Evolutionary conservation across 148 eudicot species (phyloP).

Genomic region (Cornus florida): DNA sequence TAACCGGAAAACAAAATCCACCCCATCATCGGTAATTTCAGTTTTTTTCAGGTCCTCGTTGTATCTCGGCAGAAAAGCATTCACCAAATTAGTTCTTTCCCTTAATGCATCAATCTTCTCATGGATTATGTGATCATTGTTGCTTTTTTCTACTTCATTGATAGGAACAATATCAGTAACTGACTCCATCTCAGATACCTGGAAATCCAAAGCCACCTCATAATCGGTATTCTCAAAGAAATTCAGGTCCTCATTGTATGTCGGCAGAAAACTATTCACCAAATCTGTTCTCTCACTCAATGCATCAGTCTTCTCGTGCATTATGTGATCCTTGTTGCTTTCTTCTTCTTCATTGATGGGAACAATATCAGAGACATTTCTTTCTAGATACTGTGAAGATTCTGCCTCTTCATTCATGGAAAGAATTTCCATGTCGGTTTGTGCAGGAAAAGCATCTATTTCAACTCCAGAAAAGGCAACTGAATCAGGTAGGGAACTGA

Average conservation of each 20-base stretch:
- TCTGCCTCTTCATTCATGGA: conserved; percentile 14
- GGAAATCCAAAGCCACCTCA: too few species aligned
- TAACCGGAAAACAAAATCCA: not conserved
- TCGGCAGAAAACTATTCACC: conserved; percentile 7
- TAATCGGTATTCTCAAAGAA: too few species aligned
- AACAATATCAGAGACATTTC: conserved; percentile 26
- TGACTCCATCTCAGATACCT: too few species aligned
- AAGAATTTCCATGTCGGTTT: conserved; percentile 14
- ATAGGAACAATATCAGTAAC: not conserved
- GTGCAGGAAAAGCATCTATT: conserved; percentile 15
- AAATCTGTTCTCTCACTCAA: not conserved
- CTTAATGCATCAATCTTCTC: not conserved
- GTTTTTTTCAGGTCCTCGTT: conserved; percentile 15
- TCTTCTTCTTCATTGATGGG: conserved; percentile 23
- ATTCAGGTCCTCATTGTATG: too few species aligned
- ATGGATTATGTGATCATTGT: not conserved
- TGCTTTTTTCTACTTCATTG: conserved; percentile 16
- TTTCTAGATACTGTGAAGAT: conserved; percentile 10
- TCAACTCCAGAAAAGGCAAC: conserved; percentile 13
- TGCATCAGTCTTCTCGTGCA: too few species aligned
- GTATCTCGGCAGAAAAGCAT: conserved; percentile 20
- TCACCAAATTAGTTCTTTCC: not conserved
- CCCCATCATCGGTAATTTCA: conserved; percentile 5
- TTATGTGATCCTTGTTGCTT: too few species aligned
- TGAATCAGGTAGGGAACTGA: conserved; percentile 29